Evolutionary conservation across 2,329 filamentous ascomycete genomes (phyloP), one percentile per base, ranked within the genome.

Genomic region (Conoideocrella luteorostrata): DNA sequence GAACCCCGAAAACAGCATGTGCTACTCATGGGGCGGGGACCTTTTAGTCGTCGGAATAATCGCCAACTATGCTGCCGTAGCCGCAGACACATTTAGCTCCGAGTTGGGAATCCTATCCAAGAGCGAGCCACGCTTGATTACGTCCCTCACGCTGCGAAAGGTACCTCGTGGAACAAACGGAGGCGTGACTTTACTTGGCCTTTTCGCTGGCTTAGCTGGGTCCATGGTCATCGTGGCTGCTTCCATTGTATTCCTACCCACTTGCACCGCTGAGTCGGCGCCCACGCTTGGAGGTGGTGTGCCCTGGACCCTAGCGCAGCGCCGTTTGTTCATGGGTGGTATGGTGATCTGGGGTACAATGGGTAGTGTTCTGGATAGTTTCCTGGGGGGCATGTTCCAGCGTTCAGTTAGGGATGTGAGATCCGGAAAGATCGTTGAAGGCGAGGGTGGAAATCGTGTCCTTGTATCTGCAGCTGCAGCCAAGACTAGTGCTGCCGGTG

Each of bases 151-250:
- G 4, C 74, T 93, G 56, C 82, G 86, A 47, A 76, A 79, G 50
- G 93, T 97, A 0, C 90, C 93, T 0, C 84, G 79, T 1, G 93
- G 93, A 39, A 97, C 93, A 33, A 98, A 98, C 59, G 93, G 93
- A 24, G 93, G 91, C 13, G 87, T 98, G 7, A 94, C 88, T 0
- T 53, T 80, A 0, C 70, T 78, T 36, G 93, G 93, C 0, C 69
- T 95, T 0, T 66, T 71, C 0, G 87, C 88, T 2, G 90, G 89
- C 1, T 61, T 86, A 17, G 60, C 86, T 1, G 90, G 90, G 3
- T 83, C 87, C 9, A 75, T 85, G 45, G 72, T 91, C 37, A 80
- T 90, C 5, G 71, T 84, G 20, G 79, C 80, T 0, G 54, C 75
- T 1, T 77, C 88, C 3, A 71, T 82, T 36, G 50, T 85, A 7